Evolutionary conservation across 140 eudicot genomes (phyloP), one percentile per base, ranked within the genome.

Genomic region (Bidens hawaiensis): DNA sequence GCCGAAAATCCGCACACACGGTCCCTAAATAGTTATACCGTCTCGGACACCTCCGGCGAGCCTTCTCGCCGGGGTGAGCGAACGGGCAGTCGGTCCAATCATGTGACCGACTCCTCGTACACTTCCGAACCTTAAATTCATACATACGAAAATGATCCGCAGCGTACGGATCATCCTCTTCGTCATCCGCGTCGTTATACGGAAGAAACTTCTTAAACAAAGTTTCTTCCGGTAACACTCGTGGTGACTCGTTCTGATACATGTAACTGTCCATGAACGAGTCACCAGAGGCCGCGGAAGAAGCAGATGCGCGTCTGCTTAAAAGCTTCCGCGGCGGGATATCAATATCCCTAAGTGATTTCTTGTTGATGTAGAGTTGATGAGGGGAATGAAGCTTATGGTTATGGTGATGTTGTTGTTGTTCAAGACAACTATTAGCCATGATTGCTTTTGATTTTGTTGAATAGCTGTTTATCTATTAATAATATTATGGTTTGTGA

Each of bases 31-130:
- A 81, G 36, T 81, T 74, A 43, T 60, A 81, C 64, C 72, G 31
- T 0, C 87, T 22, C 4, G 87, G 83, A 46, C 81, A 80, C 69
- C 87, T 47, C 14, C 87, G 64, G 46, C 87, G 75, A 3, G 87
- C 87, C 65, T 81, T 81, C 22, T 81, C 87, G 3, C 87, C 87
- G 0, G 83, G 87, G 24, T 81, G 87, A 17, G 83, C 79, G 2
- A 77, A 81, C 0, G 87, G 87, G 24, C 87, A 82, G 53, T 82
- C 88, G 1, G 88, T 82, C 88, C 88, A 82, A 6, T 82, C 87
- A 70, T 82, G 87, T 7, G 77, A 67, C 12, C 83, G 71, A 24
- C 80, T 73, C 1, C 87, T 71, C 0, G 87, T 73, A 42, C 87
- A 81, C 69, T 69, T 68, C 0, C 87, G 45, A 21, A 81, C 73